Conservation (phyloP, 495 filamentous ascomycete genomes). For the Parachaetomium inaequale region DNA sequence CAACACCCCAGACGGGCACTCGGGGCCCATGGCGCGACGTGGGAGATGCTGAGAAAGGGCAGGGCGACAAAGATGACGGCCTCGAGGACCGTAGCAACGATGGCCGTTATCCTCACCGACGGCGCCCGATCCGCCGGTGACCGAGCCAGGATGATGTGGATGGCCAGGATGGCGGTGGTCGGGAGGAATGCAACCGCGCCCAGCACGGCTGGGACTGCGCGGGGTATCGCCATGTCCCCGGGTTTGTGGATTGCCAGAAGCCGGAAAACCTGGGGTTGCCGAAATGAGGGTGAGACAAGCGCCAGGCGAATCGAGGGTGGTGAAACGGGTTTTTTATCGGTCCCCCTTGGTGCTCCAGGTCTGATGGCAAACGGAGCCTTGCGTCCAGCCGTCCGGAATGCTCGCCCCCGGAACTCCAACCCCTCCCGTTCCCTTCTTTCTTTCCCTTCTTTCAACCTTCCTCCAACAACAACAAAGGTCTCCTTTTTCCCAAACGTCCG, state of each 20-base stretch:
- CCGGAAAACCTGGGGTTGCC: neutral
- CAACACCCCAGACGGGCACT: constrained; percentile 20
- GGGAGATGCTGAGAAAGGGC: constrained; percentile 24
- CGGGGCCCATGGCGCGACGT: constrained; percentile 25
- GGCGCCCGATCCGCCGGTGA: constrained; percentile 32
- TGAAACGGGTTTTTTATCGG: constrained; percentile 12
- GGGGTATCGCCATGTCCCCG: constrained; percentile 34
- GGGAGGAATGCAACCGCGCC: constrained; percentile 39
- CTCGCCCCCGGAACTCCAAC: neutral
- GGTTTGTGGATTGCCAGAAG: neutral
- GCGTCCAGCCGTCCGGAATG: neutral
- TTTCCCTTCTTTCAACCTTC: neutral
- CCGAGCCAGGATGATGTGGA: constrained; percentile 41
- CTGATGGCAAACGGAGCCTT: constrained; percentile 1
- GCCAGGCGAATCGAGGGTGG: neutral
- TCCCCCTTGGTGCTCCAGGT: neutral
- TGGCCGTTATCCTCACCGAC: constrained; percentile 33
- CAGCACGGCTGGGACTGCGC: constrained; percentile 34
- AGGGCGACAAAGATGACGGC: constrained; percentile 33
- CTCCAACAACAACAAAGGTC: neutral
- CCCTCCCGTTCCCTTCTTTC: neutral
- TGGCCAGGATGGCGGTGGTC: constrained; percentile 38
- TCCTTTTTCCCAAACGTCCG: neutral
- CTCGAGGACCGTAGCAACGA: constrained; percentile 38
- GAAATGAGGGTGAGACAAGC: constrained; percentile 6